phyloP scores from a whole-genome alignment of 148 eudicot genomes.

The Heliamphora exappendiculata region DNA sequence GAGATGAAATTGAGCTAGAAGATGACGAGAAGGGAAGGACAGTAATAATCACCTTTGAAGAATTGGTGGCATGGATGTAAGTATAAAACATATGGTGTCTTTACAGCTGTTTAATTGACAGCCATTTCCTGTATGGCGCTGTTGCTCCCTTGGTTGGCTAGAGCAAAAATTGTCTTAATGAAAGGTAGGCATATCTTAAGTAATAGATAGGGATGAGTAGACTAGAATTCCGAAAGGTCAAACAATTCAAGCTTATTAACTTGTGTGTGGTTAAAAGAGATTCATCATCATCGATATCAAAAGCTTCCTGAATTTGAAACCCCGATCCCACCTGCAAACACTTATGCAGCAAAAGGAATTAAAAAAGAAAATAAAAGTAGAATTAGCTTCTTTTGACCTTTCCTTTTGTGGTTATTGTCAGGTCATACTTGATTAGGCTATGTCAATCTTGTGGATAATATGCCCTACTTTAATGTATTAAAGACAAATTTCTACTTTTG shows the following conservation, averaged over 20 bases:
- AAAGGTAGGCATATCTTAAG: background rate
- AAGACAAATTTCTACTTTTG: background rate
- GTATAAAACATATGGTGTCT: background rate
- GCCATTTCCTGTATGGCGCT: background rate
- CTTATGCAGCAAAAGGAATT: background rate
- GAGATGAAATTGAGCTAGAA: background rate
- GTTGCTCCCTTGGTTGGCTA: background rate
- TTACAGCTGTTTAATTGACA: background rate
- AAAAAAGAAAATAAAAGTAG: background rate
- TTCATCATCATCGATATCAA: too few species aligned
- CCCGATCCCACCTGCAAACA: background rate
- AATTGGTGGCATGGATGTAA: background rate
- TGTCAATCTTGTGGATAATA: background rate
- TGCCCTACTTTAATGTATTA: background rate
- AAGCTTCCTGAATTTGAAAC: background rate
- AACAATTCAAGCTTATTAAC: background rate
- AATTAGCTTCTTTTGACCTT: background rate
- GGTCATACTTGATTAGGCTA: background rate
- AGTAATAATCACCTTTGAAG: background rate
- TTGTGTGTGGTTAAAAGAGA: too few species aligned
- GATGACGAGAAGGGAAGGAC: background rate
- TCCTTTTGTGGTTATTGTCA: constrained; percentile 3
- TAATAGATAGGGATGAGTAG: background rate
- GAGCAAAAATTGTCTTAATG: background rate
- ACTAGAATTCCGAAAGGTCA: background rate